Percentiles rank a stretch among this genome's conserved stretches.
phyloP scores from a whole-genome alignment of 2,329 filamentous ascomycete species.

The Apiospora pterosperma region DNA sequence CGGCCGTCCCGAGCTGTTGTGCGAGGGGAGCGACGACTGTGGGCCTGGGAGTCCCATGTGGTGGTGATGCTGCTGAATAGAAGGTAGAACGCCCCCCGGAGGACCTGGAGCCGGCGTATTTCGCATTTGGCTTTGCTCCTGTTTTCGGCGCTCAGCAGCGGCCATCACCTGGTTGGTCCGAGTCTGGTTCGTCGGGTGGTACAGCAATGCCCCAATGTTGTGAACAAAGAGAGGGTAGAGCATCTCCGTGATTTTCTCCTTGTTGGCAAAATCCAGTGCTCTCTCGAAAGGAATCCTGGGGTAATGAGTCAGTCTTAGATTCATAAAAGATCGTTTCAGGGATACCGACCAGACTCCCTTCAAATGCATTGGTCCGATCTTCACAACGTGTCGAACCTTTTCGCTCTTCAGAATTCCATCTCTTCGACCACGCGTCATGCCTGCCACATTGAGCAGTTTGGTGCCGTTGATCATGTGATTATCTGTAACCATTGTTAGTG shows the following conservation, averaged over 20 bases:
- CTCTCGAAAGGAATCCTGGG: slow-evolving; percentile 94
- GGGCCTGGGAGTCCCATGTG: slow-evolving; percentile 57
- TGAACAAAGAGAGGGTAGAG: slow-evolving; percentile 96
- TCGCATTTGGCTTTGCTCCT: slow-evolving; percentile 65
- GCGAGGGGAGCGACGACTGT: slow-evolving; percentile 57
- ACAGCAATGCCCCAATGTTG: slow-evolving; percentile 90
- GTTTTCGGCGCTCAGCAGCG: slow-evolving; percentile 73
- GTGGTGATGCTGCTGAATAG: slow-evolving; percentile 65
- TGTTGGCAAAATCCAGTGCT: slow-evolving; percentile 97
- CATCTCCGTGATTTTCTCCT: slow-evolving; percentile 97
- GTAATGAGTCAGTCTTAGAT: slow-evolving; percentile 9
- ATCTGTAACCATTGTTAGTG: background rate
- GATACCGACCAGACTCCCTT: slow-evolving; percentile 88
- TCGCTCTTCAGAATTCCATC: slow-evolving; percentile 98
- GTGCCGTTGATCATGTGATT: slow-evolving; percentile 99
- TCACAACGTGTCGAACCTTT: slow-evolving; percentile 94
- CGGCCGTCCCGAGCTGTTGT: slow-evolving; percentile 71
- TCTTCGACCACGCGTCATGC: slow-evolving; percentile 92
- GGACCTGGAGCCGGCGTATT: slow-evolving; percentile 51
- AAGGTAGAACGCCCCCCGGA: slow-evolving; percentile 50
- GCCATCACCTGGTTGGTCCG: slow-evolving; percentile 84
- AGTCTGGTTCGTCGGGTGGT: slow-evolving; percentile 86
- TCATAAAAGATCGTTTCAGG: background rate
- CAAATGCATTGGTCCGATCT: slow-evolving; percentile 98
- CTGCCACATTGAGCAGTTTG: slow-evolving; percentile 92